Percentiles rank a stretch among this genome's conserved stretches.
Conservation (phyloP, 305 asterid species). For the Solanum hybrid region DNA sequence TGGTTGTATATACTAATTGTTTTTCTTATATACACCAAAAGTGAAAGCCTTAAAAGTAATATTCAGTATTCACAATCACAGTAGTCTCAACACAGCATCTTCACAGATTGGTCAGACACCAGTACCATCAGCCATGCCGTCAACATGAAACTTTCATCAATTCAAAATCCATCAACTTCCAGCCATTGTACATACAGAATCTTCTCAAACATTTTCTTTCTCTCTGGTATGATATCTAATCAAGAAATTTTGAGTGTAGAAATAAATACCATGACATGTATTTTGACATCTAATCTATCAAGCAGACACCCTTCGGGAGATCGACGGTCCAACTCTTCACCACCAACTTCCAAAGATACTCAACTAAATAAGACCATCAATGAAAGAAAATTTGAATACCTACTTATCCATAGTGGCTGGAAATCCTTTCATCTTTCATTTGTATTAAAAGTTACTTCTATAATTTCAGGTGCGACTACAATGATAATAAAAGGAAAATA, state of each 20-base stretch:
- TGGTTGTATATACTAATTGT: background rate
- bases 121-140: background rate
- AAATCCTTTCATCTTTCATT: background rate
- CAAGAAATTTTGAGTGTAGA: background rate
- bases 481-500: background rate
- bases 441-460: background rate
- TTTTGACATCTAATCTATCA: background rate
- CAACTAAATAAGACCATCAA: background rate
- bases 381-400: background rate
- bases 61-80: background rate
- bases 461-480: background rate
- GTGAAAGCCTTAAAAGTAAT: background rate
- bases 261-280: background rate
- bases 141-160: background rate
- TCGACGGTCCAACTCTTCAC: background rate
- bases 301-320: background rate
- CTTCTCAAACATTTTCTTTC: background rate
- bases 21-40: background rate
- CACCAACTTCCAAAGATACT: background rate
- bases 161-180: background rate
- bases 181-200: background rate
- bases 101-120: background rate
- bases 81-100: background rate
- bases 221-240: background rate
- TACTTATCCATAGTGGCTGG: background rate